These are phyloP conservation scores for Fragaria iinumae DNA, from an alignment of 306 rosid species.

Conservation along the genomic window DNA sequence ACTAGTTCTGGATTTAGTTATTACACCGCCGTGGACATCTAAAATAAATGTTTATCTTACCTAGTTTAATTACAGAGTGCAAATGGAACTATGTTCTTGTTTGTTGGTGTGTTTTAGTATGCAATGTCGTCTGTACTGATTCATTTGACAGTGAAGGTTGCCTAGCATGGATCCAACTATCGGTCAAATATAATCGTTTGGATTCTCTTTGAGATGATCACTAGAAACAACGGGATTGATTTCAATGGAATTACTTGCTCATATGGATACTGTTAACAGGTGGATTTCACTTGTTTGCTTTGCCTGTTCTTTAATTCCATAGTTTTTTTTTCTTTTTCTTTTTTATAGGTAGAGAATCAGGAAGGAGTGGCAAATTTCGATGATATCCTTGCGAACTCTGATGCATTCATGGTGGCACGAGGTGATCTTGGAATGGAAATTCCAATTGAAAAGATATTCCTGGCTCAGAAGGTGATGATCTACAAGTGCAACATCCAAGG, in stretches of 20 bases:
- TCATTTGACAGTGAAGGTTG: not conserved
- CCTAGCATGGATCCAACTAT: not conserved
- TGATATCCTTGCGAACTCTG: constrained; percentile 88
- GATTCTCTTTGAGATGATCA: constrained; percentile 3
- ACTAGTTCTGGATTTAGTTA: not conserved
- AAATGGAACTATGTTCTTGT: not conserved
- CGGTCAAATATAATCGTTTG: not conserved
- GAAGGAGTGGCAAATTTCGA: constrained; percentile 99
- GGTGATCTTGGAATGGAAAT: constrained; percentile 99
- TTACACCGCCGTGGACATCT: not conserved
- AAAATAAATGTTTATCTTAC: not conserved
- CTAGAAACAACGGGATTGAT: constrained; percentile 5
- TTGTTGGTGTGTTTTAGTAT: not conserved
- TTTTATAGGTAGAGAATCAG: constrained; percentile 87
- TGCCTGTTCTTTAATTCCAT: not conserved
- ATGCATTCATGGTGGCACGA: constrained; percentile 98
- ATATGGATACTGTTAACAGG: constrained; percentile 5
- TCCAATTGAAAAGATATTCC: constrained; percentile 95
- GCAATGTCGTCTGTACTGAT: not conserved
- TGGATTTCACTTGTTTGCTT: constrained; percentile 15
- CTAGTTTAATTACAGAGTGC: constrained; percentile 1
- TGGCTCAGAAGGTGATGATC: constrained; percentile 98
- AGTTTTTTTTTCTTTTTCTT: not conserved
- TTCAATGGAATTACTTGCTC: constrained; percentile 5
- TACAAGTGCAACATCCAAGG: constrained; percentile 99